Conservation (phyloP, 768 basidiomycete genomes). For the Xanthoconium purpureum region DNA sequence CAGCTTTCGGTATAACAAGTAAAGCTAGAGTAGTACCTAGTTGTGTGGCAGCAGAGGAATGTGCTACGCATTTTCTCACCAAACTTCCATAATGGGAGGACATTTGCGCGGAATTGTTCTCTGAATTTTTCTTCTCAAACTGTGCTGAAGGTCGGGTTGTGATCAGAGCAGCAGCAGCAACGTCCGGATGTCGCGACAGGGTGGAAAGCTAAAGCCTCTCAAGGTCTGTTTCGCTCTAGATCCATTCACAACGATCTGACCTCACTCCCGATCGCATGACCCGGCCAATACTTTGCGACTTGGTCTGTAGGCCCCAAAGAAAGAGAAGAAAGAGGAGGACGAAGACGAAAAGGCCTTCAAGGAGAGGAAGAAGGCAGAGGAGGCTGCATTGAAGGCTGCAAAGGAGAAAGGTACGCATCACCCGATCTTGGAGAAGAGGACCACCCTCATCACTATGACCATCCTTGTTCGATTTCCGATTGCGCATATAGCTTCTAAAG, state of each 20-base stretch:
- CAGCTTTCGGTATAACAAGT: no score
- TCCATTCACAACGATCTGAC: background rate
- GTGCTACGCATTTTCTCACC: background rate
- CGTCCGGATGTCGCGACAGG: constrained; percentile 51
- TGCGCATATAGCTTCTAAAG: constrained; percentile 28
- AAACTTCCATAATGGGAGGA: constrained; percentile 5
- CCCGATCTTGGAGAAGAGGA: background rate
- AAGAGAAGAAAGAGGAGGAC: constrained; percentile 67
- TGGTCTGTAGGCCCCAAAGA: constrained; percentile 68
- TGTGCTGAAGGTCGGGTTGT: background rate
- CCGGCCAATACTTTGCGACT: no score
- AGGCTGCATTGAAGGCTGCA: constrained; percentile 70
- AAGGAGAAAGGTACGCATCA: constrained; percentile 58
- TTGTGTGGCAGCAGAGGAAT: no score
- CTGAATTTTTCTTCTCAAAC: constrained; percentile 1
- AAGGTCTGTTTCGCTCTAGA: constrained; percentile 47
- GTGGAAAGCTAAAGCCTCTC: constrained; percentile 83
- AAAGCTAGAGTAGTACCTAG: no score
- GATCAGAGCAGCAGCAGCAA: background rate
- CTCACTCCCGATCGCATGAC: background rate
- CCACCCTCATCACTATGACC: background rate
- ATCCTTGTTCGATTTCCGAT: background rate
- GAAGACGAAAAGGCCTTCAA: constrained; percentile 75
- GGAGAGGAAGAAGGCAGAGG: constrained; percentile 72
- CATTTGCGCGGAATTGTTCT: background rate